phyloP scores from a whole-genome alignment of 306 rosid species.

The Alnus rubra region DNA sequence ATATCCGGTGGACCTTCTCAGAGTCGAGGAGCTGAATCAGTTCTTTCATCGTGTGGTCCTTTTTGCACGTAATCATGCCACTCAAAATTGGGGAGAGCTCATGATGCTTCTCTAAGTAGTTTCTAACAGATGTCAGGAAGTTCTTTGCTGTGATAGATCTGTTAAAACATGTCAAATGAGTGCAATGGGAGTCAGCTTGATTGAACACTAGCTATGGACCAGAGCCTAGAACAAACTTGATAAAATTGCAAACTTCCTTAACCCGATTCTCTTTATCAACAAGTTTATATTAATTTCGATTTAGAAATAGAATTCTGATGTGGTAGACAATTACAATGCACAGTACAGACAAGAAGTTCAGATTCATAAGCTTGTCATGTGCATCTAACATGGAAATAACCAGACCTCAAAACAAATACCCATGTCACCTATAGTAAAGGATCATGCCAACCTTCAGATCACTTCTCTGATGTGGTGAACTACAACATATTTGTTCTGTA shows the following conservation, averaged over 20 bases:
- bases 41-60: slow-evolving; percentile 62
- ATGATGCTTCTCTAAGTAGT: slow-evolving; percentile 57
- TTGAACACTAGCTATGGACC: background rate
- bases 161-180: slow-evolving; percentile 35
- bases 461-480: background rate
- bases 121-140: slow-evolving; percentile 77
- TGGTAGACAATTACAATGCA: background rate
- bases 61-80: slow-evolving; percentile 67
- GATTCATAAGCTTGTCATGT: background rate
- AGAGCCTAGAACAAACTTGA: background rate
- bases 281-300: background rate
- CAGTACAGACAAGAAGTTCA: background rate
- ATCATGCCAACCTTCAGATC: background rate
- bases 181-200: background rate
- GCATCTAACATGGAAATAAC: background rate
- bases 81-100: slow-evolving; percentile 44
- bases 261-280: background rate
- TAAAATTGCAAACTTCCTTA: background rate
- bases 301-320: background rate
- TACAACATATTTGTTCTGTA: background rate
- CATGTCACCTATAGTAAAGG: background rate
- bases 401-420: background rate
- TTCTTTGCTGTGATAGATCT: slow-evolving; percentile 82
- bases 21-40: slow-evolving; percentile 73
- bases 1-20: slow-evolving; percentile 67